Conservation (phyloP, 2,329 filamentous ascomycete genomes). For the Emericellopsis atlantica region DNA sequence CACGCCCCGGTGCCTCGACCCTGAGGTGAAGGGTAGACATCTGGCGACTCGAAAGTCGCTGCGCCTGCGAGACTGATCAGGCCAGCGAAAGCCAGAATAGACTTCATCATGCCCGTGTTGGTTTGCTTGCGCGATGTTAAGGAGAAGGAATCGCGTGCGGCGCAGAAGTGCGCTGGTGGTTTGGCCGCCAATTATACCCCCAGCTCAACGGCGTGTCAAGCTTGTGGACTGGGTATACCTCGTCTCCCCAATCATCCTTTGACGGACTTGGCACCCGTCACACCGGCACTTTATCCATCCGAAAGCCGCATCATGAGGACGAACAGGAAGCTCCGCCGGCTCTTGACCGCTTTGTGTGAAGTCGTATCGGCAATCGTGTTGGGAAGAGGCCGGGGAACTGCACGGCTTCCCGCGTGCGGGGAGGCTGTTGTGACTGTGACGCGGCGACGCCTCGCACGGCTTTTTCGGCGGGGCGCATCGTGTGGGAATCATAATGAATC, state of each 20-base stretch:
- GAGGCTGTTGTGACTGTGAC: too few relatives aligned
- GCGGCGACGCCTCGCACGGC: too few relatives aligned
- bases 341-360: too few relatives aligned
- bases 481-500: too few relatives aligned
- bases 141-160: background rate
- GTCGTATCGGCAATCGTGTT: too few relatives aligned
- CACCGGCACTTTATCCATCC: too few relatives aligned
- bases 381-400: too few relatives aligned
- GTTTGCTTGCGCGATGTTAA: background rate
- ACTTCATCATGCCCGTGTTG: background rate
- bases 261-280: too few relatives aligned
- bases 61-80: background rate
- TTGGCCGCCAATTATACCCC: background rate
- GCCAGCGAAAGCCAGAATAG: background rate
- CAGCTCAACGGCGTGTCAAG: background rate
- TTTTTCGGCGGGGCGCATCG: too few relatives aligned
- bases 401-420: too few relatives aligned
- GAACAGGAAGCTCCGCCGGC: too few relatives aligned
- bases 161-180: background rate
- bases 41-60: constrained; percentile 6
- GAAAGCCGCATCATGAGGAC: background rate
- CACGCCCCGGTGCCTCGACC: constrained; percentile 25
- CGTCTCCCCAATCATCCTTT: too few relatives aligned
- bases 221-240: background rate
- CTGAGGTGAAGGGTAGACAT: constrained; percentile 9